Percentiles rank a stretch among this genome's conserved stretches.
Evolutionary conservation across 306 rosid species (phyloP).

Genomic region (Cicer yamashitae): DNA sequence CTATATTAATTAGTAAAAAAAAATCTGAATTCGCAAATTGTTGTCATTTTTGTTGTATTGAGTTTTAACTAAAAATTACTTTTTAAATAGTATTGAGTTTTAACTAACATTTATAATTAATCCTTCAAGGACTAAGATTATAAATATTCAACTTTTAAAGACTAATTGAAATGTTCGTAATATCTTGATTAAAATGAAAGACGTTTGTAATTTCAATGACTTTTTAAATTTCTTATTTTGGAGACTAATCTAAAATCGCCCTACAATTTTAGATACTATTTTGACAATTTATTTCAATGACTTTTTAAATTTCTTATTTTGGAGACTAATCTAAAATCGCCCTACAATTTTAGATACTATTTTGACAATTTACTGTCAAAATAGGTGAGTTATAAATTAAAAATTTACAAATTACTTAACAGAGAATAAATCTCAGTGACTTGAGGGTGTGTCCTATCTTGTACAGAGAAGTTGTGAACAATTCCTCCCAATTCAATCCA

Average conservation of each 20-base stretch:
- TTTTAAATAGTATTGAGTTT: too few species aligned
- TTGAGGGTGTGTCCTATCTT: slow-evolving; percentile 67
- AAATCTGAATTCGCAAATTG: too few species aligned
- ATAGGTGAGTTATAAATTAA: slow-evolving; percentile 2
- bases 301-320: background rate
- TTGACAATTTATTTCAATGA: background rate
- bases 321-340: background rate
- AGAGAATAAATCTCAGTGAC: slow-evolving; percentile 67
- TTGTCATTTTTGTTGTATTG: too few species aligned
- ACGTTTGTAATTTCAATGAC: background rate
- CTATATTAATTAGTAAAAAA: too few species aligned
- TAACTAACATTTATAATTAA: too few species aligned
- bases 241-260: background rate
- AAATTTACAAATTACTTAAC: slow-evolving; percentile 55
- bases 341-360: background rate
- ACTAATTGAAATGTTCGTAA: background rate
- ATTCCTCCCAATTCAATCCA: slow-evolving; percentile 70
- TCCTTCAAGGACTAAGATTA: too few species aligned
- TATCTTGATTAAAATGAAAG: background rate
- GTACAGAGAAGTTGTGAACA: slow-evolving; percentile 74
- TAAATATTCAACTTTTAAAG: background rate
- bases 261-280: background rate
- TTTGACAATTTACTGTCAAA: background rate
- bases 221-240: background rate
- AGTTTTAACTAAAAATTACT: too few species aligned